Percentiles rank a stretch among this genome's conserved stretches.
Conservation (phyloP, 2,329 filamentous ascomycete species). For the Trichoderma atroviride region DNA sequence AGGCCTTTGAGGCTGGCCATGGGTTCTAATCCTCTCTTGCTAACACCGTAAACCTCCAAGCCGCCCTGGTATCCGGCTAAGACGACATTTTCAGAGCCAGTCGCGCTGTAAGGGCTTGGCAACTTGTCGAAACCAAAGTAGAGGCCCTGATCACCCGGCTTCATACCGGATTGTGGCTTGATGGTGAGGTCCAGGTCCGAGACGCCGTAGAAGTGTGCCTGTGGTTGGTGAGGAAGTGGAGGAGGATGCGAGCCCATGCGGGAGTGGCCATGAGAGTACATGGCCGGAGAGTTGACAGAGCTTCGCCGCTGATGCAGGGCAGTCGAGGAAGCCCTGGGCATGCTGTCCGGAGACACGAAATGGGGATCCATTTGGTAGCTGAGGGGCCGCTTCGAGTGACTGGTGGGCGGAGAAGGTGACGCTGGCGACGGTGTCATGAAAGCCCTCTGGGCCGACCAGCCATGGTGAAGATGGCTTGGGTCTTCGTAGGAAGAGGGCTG, state of each 20-base stretch:
- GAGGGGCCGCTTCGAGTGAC: conserved; percentile 48
- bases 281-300: conserved; percentile 50
- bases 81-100: conserved; percentile 64
- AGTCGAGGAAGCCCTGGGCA: conserved; percentile 41
- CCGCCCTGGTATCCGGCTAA: conserved; percentile 80
- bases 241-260: conserved; percentile 52
- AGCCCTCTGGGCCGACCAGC: conserved; percentile 51
- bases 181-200: conserved; percentile 76
- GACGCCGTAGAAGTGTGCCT: conserved; percentile 75
- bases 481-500: conserved; percentile 58
- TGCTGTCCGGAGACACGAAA: conserved; percentile 46
- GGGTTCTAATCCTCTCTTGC: conserved; percentile 70
- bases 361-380: conserved; percentile 58
- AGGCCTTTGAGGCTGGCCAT: conserved; percentile 74
- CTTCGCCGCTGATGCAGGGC: conserved; percentile 44
- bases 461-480: conserved; percentile 45
- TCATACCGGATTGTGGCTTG: conserved; percentile 56
- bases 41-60: conserved; percentile 73
- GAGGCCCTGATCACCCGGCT: conserved; percentile 69
- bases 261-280: conserved; percentile 47
- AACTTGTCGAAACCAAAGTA: conserved; percentile 82
- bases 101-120: conserved; percentile 44
- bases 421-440: conserved; percentile 49
- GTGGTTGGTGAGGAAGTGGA: conserved; percentile 74
- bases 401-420: conserved; percentile 45